These are phyloP conservation scores for Blastocrithidia nonstop DNA, from an alignment of 208 protist genomes.

Conservation along the genomic window DNA sequence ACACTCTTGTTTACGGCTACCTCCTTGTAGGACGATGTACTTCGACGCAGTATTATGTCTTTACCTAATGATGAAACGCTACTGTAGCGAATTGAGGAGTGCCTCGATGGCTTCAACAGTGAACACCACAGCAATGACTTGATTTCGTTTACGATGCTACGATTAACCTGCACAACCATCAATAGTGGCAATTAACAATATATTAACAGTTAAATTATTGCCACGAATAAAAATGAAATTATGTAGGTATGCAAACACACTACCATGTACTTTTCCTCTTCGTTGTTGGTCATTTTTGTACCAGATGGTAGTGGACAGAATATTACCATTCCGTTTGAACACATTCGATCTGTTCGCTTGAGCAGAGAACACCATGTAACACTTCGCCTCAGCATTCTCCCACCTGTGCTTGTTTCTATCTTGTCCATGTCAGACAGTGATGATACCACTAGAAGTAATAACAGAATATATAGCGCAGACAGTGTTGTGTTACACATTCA, in stretches of 20 bases:
- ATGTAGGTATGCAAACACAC: conserved; percentile 45
- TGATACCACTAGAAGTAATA: conserved; percentile 4
- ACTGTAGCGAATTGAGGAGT: conserved; percentile 34
- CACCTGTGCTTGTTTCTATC: conserved; percentile 27
- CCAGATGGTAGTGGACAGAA: conserved; percentile 22
- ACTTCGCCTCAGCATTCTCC: conserved; percentile 52
- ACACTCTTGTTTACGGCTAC: conserved; percentile 13
- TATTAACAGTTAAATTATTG: no score
- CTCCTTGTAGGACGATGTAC: conserved; percentile 16
- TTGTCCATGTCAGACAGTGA: conserved; percentile 17
- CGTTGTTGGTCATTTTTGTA: conserved; percentile 45
- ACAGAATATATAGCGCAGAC: no score
- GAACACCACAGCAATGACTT: conserved; percentile 16
- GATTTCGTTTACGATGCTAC: conserved; percentile 30
- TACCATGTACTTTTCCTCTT: conserved; percentile 64
- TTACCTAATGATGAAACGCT: conserved; percentile 67
- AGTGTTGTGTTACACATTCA: no score
- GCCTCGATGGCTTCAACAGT: conserved; percentile 57
- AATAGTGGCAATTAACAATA: no score
- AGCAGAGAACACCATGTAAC: conserved; percentile 54
- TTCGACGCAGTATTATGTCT: conserved; percentile 37
- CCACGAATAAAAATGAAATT: conserved; percentile 31
- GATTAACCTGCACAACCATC: no score
- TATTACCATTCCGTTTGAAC: conserved; percentile 76
- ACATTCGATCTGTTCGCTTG: conserved; percentile 68